phyloP scores from a whole-genome alignment of 148 eudicot species.

The Selenicereus undatus region DNA sequence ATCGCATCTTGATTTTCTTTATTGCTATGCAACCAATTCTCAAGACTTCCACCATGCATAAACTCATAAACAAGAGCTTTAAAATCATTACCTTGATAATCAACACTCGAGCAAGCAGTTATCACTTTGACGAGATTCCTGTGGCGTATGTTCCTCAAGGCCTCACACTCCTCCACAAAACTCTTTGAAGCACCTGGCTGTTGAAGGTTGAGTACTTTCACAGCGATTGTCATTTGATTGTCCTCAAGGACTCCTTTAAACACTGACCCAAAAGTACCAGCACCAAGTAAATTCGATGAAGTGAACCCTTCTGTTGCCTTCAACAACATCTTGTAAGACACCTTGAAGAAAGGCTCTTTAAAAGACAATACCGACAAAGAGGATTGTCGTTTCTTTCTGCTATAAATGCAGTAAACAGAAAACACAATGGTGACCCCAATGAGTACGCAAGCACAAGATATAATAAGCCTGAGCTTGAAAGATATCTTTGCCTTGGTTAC shows the following conservation, averaged over 20 bases:
- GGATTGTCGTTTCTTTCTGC: not conserved
- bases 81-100: too few species aligned
- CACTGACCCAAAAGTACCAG: too few species aligned
- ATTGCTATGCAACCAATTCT: slow-evolving; percentile 20
- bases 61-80: too few species aligned
- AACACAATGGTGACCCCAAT: not conserved
- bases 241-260: too few species aligned
- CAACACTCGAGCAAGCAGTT: too few species aligned
- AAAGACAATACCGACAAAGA: not conserved
- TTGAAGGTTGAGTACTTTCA: too few species aligned
- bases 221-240: too few species aligned
- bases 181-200: too few species aligned
- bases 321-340: slow-evolving; percentile 28
- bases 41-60: not conserved
- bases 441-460: slow-evolving; percentile 3
- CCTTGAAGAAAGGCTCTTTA: slow-evolving; percentile 16
- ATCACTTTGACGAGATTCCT: too few species aligned
- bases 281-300: too few species aligned
- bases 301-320: not conserved
- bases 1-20: not conserved
- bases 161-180: too few species aligned
- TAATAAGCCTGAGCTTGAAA: not conserved
- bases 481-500: not conserved
- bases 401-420: slow-evolving; percentile 8
- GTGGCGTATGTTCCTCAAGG: too few species aligned